Conservation (phyloP, 805 yeast genomes). For the Komagataella pseudopastoris region DNA sequence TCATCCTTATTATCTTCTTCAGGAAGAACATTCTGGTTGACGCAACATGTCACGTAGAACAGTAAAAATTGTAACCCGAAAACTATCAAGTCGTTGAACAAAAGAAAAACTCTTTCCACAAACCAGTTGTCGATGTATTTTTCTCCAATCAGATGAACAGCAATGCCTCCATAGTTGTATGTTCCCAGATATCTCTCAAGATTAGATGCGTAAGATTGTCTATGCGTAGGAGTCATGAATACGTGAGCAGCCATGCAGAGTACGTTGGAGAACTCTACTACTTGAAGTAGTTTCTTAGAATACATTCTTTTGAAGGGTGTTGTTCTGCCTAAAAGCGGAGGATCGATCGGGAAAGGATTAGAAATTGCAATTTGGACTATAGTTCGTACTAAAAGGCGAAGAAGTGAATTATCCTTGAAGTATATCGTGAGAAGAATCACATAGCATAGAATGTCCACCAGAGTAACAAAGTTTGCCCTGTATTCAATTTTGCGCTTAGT, state of each 20-base stretch:
- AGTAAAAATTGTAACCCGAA: constrained; percentile 16
- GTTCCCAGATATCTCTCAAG: constrained; percentile 2
- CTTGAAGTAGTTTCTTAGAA: constrained; percentile 16
- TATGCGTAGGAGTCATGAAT: constrained; percentile 16
- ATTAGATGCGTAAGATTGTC: constrained; percentile 6
- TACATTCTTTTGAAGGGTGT: constrained; percentile 11
- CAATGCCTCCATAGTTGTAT: constrained; percentile 22
- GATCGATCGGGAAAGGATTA: constrained; percentile 25
- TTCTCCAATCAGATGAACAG: constrained; percentile 36
- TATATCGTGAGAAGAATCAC: constrained; percentile 23
- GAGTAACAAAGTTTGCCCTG: constrained; percentile 19
- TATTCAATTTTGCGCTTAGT: constrained; percentile 29
- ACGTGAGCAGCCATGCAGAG: constrained; percentile 21
- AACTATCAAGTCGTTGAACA: constrained; percentile 18
- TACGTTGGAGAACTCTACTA: constrained; percentile 11
- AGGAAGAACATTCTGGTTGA: constrained; percentile 13
- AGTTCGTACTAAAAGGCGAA: constrained; percentile 18
- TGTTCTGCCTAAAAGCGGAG: constrained; percentile 10
- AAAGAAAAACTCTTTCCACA: constrained; percentile 11
- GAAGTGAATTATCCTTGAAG: constrained; percentile 25
- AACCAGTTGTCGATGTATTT: constrained; percentile 11
- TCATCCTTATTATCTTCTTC: constrained; percentile 11
- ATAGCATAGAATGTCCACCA: constrained; percentile 21
- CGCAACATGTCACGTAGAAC: constrained; percentile 16
- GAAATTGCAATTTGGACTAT: constrained; percentile 23